Conservation (phyloP, 148 eudicot species). For the Diospyros kaki region DNA sequence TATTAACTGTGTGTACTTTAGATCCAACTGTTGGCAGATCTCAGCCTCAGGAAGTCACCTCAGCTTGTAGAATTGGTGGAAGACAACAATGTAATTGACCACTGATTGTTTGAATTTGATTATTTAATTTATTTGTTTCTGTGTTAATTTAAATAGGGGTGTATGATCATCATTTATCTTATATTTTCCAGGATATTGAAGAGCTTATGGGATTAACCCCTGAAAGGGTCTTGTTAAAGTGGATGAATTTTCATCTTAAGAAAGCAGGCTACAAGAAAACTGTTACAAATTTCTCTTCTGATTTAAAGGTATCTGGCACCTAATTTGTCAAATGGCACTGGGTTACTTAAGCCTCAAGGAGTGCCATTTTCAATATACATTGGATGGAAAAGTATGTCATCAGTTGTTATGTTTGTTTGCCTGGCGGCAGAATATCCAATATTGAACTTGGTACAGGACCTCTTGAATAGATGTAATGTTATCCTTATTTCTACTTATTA, state of each 20-base stretch:
- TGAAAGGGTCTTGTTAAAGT: conserved; percentile 81
- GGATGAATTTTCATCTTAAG: conserved; percentile 98
- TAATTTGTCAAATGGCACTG: neutral
- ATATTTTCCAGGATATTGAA: conserved; percentile 71
- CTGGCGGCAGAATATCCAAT: neutral
- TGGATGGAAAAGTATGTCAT: neutral
- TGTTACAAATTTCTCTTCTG: conserved; percentile 83
- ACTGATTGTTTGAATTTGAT: neutral
- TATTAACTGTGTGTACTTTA: conserved; percentile 20
- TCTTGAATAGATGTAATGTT: neutral
- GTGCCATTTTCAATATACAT: neutral
- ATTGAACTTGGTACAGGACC: neutral
- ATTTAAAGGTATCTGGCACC: conserved; percentile 62
- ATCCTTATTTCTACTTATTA: conserved; percentile 3
- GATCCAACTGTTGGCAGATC: conserved; percentile 93
- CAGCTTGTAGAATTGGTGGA: conserved; percentile 88
- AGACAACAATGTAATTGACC: conserved; percentile 56
- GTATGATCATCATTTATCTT: conserved; percentile 9
- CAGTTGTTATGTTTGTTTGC: neutral
- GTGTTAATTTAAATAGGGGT: neutral
- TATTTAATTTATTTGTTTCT: neutral
- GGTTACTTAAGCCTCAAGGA: neutral
- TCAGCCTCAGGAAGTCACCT: conserved; percentile 89
- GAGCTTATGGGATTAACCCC: conserved; percentile 92
- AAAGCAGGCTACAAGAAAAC: conserved; percentile 77